A percentile compares a stretch with the other conserved stretches of the same genome.
These are phyloP conservation scores for Westerdykella aurantiaca DNA, from an alignment of 2,329 filamentous ascomycete genomes.

Conservation along the genomic window DNA sequence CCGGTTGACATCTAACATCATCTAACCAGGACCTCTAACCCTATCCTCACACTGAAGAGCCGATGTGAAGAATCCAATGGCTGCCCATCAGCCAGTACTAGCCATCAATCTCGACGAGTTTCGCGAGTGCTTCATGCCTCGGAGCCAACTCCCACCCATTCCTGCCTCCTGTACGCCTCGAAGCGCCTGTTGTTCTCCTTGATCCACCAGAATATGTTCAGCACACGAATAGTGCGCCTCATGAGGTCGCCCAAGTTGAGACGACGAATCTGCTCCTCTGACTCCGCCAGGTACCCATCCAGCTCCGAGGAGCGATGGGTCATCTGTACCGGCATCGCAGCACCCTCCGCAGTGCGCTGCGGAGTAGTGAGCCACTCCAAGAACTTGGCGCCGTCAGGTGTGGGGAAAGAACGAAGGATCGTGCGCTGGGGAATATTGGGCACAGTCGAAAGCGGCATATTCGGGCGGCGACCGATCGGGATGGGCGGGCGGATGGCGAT, in stretches of 20 bases:
- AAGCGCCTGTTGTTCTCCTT: slow-evolving; percentile 3
- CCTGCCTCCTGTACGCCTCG: slow-evolving; percentile 1
- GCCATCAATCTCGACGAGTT: no score
- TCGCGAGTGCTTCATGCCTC: background rate
- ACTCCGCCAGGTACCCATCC: slow-evolving; percentile 6
- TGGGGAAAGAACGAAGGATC: slow-evolving; percentile 5
- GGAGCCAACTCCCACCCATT: slow-evolving; percentile 5
- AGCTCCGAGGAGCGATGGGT: slow-evolving; percentile 3
- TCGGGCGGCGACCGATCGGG: background rate
- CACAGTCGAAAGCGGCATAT: background rate
- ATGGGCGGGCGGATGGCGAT: background rate
- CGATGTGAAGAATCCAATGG: no score
- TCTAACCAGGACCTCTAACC: no score
- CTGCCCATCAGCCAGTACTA: no score
- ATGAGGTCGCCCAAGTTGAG: slow-evolving; percentile 1
- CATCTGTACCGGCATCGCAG: slow-evolving; percentile 2
- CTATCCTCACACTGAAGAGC: no score
- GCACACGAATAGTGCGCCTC: slow-evolving; percentile 2
- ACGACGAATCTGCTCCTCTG: slow-evolving; percentile 4
- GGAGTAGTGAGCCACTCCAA: slow-evolving; percentile 6
- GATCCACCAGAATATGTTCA: slow-evolving; percentile 10
- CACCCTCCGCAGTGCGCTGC: background rate
- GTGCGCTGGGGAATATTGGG: slow-evolving; percentile 1
- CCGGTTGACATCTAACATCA: no score
- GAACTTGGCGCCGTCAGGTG: slow-evolving; percentile 8